Evolutionary conservation across 2,329 filamentous ascomycete genomes (phyloP).

Genomic region (Penicillium italicum): DNA sequence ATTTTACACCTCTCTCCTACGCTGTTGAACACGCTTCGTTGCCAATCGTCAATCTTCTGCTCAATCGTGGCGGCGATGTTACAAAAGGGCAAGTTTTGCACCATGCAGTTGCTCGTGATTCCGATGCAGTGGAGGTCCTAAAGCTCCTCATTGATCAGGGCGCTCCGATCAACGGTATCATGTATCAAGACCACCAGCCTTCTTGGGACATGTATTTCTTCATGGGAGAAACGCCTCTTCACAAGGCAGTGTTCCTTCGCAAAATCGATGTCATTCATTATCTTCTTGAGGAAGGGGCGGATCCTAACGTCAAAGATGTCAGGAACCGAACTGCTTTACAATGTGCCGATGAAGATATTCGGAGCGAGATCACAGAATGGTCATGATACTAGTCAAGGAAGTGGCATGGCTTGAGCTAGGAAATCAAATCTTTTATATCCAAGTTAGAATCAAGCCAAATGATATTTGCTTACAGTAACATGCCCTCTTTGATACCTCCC

Average conservation of each 20-base stretch:
- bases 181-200: constrained; percentile 22
- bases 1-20: constrained; percentile 25
- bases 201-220: constrained; percentile 2
- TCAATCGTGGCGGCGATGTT: constrained; percentile 17
- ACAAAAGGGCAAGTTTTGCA: constrained; percentile 25
- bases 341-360: background rate
- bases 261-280: background rate
- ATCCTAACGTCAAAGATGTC: background rate
- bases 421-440: background rate
- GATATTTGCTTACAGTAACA: background rate
- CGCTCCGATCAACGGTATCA: constrained; percentile 17
- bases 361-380: background rate
- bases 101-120: constrained; percentile 15
- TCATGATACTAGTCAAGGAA: background rate
- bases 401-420: background rate
- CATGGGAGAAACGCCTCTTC: background rate
- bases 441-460: background rate
- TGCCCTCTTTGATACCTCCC: too few relatives aligned
- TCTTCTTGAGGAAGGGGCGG: background rate
- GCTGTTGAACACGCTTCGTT: constrained; percentile 21
- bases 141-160: constrained; percentile 19
- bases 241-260: background rate
- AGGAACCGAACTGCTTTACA: background rate
- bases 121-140: constrained; percentile 17
- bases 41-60: constrained; percentile 19